phyloP scores from a whole-genome alignment of 1,139 yeast species.

The Suhomyces panamericanus region DNA sequence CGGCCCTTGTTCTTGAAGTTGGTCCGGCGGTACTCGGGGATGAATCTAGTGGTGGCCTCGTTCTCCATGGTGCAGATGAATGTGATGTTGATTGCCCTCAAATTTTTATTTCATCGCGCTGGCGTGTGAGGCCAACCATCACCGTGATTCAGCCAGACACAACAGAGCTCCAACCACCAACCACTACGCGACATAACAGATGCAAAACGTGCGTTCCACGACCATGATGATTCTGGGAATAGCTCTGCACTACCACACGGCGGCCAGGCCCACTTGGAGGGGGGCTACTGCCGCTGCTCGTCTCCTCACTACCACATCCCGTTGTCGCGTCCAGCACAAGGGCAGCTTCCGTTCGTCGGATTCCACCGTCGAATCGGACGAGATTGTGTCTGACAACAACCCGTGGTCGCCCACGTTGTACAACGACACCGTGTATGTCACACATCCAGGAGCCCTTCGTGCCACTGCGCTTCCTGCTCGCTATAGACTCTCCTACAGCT shows the following conservation, averaged over 20 bases:
- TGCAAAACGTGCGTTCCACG: neutral
- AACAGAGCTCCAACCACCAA: neutral
- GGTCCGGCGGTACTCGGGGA: conserved; percentile 97
- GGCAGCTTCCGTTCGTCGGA: conserved; percentile 23
- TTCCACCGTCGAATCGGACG: conserved; percentile 44
- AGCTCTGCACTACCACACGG: neutral
- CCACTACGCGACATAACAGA: too few species aligned
- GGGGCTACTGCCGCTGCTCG: neutral
- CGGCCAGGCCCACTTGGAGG: neutral
- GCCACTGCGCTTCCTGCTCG: conserved; percentile 38
- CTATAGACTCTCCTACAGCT: conserved; percentile 51
- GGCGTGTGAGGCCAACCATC: conserved; percentile 6
- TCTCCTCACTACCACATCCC: neutral
- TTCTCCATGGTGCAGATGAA: conserved; percentile 54
- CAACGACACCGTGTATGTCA: conserved; percentile 37
- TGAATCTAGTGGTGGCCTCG: conserved; percentile 80
- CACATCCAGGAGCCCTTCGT: conserved; percentile 20
- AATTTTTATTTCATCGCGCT: conserved; percentile 9
- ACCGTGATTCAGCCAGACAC: neutral
- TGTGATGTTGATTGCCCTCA: conserved; percentile 4
- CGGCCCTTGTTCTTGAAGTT: conserved; percentile 93
- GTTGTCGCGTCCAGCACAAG: conserved; percentile 8
- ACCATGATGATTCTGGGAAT: neutral
- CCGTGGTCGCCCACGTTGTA: conserved; percentile 52
- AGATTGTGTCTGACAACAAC: conserved; percentile 42